These are phyloP conservation scores for Chondrus crispus DNA, from an alignment of 23 red algal genomes.

Conservation along the genomic window DNA sequence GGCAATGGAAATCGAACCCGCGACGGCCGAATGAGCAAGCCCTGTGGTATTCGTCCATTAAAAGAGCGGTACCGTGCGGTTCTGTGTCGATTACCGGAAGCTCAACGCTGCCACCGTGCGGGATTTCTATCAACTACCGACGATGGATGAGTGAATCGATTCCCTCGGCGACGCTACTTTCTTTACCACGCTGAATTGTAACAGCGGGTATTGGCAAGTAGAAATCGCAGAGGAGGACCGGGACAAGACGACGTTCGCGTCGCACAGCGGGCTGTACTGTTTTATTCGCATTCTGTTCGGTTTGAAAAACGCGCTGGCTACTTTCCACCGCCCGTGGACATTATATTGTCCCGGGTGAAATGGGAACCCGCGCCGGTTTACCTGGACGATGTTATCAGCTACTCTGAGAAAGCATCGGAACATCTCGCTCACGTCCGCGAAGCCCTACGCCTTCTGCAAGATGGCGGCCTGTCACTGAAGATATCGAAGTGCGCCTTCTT, in stretches of 20 bases:
- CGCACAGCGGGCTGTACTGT: background rate
- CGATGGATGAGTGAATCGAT: constrained; percentile 24
- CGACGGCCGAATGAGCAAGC: background rate
- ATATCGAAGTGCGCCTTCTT: constrained; percentile 6
- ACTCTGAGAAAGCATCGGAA: background rate
- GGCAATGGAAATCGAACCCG: background rate
- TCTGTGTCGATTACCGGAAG: constrained; percentile 7
- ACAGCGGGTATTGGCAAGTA: constrained; percentile 11
- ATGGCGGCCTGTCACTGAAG: background rate
- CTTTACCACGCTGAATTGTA: background rate
- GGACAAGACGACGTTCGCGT: background rate
- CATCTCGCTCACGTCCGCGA: background rate
- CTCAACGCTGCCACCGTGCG: background rate
- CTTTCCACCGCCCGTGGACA: background rate
- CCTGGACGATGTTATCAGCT: constrained; percentile 5
- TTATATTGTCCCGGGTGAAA: constrained; percentile 2
- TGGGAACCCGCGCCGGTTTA: background rate
- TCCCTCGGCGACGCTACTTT: background rate
- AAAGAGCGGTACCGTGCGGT: background rate
- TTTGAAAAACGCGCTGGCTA: constrained; percentile 2
- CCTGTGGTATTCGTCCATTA: constrained; percentile 2
- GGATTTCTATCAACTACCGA: background rate
- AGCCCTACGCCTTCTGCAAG: background rate
- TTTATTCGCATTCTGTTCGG: background rate
- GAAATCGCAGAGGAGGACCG: background rate